phyloP scores from a whole-genome alignment of 768 basidiomycete genomes.

The Mycena kentingensis region DNA sequence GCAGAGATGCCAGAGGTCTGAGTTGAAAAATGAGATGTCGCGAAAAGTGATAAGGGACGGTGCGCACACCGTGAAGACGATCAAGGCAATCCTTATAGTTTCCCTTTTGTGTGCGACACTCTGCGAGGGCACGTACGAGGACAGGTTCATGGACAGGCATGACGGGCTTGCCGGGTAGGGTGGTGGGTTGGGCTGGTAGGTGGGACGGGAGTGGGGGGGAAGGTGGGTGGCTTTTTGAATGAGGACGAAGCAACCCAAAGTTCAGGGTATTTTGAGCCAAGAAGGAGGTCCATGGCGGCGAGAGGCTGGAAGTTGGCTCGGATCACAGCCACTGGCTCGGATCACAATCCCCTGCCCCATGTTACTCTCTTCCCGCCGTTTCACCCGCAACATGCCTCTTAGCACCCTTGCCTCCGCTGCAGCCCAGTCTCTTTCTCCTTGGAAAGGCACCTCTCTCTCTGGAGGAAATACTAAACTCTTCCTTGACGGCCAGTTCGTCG shows the following conservation, averaged over 20 bases:
- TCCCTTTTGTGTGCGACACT: conserved; percentile 41
- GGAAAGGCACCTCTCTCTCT: conserved; percentile 84
- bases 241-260: no score
- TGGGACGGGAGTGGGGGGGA: conserved; percentile 41
- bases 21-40: conserved; percentile 14
- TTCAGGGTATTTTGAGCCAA: no score
- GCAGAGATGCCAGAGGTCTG: conserved; percentile 56
- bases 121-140: conserved; percentile 52
- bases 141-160: conserved; percentile 59
- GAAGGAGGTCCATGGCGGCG: no score
- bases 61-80: conserved; percentile 62
- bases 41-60: not conserved
- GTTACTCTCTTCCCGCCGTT: conserved; percentile 49
- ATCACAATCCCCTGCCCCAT: no score
- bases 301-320: no score
- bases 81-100: conserved; percentile 71
- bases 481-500: conserved; percentile 86
- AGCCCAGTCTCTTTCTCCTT: conserved; percentile 74
- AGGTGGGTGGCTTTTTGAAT: conserved; percentile 38
- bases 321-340: no score
- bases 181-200: conserved; percentile 58
- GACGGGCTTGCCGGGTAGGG: conserved; percentile 55
- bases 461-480: conserved; percentile 92
- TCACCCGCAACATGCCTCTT: conserved; percentile 48
- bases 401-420: conserved; percentile 56